Base-by-base conservation (phyloP, 1,284 basidiomycete genomes). In the Rhizoctonia solani region DNA sequence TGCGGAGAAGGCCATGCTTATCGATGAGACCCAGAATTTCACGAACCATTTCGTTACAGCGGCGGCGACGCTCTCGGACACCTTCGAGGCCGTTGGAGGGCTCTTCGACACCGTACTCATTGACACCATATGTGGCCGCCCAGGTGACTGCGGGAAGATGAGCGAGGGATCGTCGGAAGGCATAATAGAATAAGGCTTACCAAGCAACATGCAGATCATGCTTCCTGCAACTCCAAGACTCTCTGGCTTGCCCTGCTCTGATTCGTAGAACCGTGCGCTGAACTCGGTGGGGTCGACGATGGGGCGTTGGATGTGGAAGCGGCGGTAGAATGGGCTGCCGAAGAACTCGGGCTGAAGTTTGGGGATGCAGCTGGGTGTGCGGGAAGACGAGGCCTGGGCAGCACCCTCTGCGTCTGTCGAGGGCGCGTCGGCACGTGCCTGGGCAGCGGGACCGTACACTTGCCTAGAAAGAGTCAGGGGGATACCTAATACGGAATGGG, bases 101-200 rank as follows among this genome's bases (percentile, higher is more conserved):
- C 4, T 81, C 78, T 49, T 78, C 77, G 58, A 83, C 75, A 30
- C 92, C 93, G 27, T 81, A 81, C 72, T 93, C 89, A 75, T 95
- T 85, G 49, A 95, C 79, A 23, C 93, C 93, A 74, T 90, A 94
- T 29, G 90, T 92, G 1, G 87, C 83, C 0, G 91, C 93, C 92
- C 92, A 95, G 19, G 2, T 71, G 69, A 21, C 58, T 61, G 27
- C 13, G 16, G 29, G 30, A 59, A 34, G 14, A 50, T n/a, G n/a
- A n/a, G n/a, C n/a, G n/a, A n/a, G n/a, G n/a, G n/a, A n/a, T n/a
- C n/a, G n/a, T n/a, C n/a, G 58, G 5, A 32, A 25, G 23, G 29
- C 2, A 30, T 21, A 32, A 46, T 34, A 21, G 27, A 32, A 69
- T 23, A n/a, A 9, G 46, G 21, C 58, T 34, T 39, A 61, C 58